Percentiles rank a stretch among this genome's conserved stretches.
These are phyloP conservation scores for Brachypodium distachyon DNA, from an alignment of 202 grass and related monocot genomes.

Conservation along the genomic window DNA sequence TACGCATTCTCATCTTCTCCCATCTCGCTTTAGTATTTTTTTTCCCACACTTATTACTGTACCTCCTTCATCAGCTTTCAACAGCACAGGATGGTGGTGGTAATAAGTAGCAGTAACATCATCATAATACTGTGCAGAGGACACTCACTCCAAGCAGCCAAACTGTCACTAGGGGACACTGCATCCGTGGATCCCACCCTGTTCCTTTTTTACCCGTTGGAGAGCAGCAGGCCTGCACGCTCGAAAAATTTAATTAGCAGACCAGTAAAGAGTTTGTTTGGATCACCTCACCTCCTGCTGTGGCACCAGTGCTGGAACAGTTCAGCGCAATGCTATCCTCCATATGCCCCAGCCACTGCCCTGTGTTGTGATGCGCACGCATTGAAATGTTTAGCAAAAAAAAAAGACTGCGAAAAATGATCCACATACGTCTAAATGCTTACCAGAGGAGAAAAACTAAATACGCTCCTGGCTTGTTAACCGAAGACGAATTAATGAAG, in stretches of 20 bases:
- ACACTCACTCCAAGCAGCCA: not conserved
- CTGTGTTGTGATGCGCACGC: not conserved
- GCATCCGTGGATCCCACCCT: not conserved
- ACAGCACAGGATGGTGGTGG: not conserved
- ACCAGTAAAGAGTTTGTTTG: not conserved
- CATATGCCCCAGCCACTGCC: not conserved
- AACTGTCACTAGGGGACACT: not conserved
- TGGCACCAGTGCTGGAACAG: conserved; percentile 15
- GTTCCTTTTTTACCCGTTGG: conserved; percentile 27
- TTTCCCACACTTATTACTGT: too few species aligned
- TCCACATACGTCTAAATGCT: not conserved
- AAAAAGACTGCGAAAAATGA: not conserved
- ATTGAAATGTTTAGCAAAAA: not conserved
- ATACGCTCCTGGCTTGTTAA: too few species aligned
- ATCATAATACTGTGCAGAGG: not conserved
- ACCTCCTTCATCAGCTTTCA: not conserved
- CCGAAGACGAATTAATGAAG: not conserved
- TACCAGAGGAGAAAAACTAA: too few species aligned
- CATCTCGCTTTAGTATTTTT: not conserved
- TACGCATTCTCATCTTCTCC: not conserved
- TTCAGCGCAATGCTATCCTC: not conserved
- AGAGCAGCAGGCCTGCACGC: not conserved
- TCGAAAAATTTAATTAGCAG: not conserved
- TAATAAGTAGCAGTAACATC: not conserved
- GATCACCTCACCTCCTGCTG: not conserved